Percentiles rank a stretch among this genome's conserved stretches.
Conservation (phyloP, 2,329 filamentous ascomycete species). For the Colletotrichum sp. region DNA sequence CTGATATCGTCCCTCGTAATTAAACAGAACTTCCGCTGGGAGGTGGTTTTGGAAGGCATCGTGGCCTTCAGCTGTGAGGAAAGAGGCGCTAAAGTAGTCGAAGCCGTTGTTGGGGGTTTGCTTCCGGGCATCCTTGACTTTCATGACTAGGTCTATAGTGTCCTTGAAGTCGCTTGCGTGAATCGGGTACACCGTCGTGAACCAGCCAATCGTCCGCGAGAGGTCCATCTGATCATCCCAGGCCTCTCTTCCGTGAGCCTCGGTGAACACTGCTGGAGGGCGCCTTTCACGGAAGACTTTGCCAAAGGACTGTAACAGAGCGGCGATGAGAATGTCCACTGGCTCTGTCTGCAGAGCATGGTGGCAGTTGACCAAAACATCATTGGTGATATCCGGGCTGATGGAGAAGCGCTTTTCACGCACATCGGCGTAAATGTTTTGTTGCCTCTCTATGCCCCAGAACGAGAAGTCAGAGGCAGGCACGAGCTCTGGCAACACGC, state of each 20-base stretch:
- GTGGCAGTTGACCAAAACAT: constrained; percentile 26
- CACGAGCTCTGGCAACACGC: not conserved
- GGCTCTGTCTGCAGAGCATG: constrained; percentile 33
- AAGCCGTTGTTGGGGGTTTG: constrained; percentile 2
- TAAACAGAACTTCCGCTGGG: constrained; percentile 53
- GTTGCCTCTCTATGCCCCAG: constrained; percentile 26
- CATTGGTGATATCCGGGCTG: constrained; percentile 12
- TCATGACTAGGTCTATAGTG: constrained; percentile 23
- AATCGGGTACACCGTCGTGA: constrained; percentile 39
- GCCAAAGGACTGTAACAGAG: constrained; percentile 31
- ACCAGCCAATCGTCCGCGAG: constrained; percentile 42
- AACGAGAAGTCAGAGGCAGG: constrained; percentile 27
- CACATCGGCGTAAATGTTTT: constrained; percentile 28
- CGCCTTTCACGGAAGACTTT: constrained; percentile 32
- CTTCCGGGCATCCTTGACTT: constrained; percentile 26
- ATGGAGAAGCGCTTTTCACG: constrained; percentile 8
- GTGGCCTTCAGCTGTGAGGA: not conserved
- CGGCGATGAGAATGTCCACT: constrained; percentile 38
- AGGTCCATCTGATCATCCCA: constrained; percentile 32
- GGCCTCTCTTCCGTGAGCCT: constrained; percentile 40
- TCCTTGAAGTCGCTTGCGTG: constrained; percentile 7
- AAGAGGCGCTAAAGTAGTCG: not conserved
- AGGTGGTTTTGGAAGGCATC: constrained; percentile 27
- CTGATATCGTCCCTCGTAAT: constrained; percentile 52
- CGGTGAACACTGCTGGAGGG: constrained; percentile 33